Percentiles rank a stretch among this genome's conserved stretches.
Conservation (phyloP, 2,329 filamentous ascomycete genomes). For the Xylaria sp. region DNA sequence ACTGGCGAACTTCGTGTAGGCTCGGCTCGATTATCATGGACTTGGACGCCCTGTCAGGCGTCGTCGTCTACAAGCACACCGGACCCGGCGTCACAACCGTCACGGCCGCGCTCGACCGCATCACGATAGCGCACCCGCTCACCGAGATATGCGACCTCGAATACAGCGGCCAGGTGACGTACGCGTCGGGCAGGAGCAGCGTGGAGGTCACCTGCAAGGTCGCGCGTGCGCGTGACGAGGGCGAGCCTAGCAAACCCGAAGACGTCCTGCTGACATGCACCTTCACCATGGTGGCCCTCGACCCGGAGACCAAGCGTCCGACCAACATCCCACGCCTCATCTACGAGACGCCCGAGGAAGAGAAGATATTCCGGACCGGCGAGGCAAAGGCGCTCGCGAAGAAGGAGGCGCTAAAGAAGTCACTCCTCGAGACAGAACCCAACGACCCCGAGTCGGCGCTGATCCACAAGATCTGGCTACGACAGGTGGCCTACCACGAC, state of each 20-base stretch:
- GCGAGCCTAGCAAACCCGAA: conserved; percentile 60
- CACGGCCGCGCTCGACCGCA: conserved; percentile 61
- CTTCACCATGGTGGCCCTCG: conserved; percentile 81
- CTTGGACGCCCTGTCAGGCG: conserved; percentile 78
- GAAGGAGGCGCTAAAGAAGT: conserved; percentile 69
- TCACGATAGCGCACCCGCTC: conserved; percentile 72
- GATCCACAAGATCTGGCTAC: conserved; percentile 79
- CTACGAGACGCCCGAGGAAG: conserved; percentile 71
- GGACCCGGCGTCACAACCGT: conserved; percentile 64
- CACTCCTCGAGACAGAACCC: conserved; percentile 73
- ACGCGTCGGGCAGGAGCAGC: conserved; percentile 77
- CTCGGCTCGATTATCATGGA: conserved; percentile 83
- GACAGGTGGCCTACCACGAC: conserved; percentile 69
- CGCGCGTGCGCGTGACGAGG: conserved; percentile 70
- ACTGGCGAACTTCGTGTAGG: conserved; percentile 47
- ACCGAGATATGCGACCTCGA: conserved; percentile 83
- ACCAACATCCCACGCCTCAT: conserved; percentile 68
- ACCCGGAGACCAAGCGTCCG: conserved; percentile 73
- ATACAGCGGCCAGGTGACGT: conserved; percentile 70
- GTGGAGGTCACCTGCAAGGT: conserved; percentile 80
- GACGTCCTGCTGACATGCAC: conserved; percentile 61
- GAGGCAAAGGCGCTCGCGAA: conserved; percentile 69
- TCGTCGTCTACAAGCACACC: conserved; percentile 77
- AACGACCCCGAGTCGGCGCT: conserved; percentile 76
- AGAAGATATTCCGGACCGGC: conserved; percentile 69